Percentiles rank a stretch among this genome's conserved stretches.
These are phyloP conservation scores for Goffeauzyma gilvescens DNA, from an alignment of 768 basidiomycete genomes.

Conservation along the genomic window DNA sequence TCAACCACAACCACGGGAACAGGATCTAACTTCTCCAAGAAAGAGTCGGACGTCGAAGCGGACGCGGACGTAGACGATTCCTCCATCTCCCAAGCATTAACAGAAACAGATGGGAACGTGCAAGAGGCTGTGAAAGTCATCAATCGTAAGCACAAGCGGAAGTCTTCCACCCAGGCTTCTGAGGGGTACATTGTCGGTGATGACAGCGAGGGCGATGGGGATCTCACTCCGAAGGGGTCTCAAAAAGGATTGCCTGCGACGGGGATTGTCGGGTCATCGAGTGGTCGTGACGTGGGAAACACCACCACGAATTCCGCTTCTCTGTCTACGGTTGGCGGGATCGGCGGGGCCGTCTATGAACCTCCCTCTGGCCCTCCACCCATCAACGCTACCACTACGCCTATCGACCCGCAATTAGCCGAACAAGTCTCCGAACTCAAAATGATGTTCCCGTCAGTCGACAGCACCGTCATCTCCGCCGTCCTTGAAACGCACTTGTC, in stretches of 20 bases:
- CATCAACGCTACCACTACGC: background rate
- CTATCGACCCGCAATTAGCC: background rate
- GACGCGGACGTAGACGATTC: conserved; percentile 2
- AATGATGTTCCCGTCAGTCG: conserved; percentile 28
- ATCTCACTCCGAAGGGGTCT: background rate
- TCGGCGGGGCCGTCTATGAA: too few species aligned
- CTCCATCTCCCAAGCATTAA: background rate
- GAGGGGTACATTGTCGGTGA: background rate
- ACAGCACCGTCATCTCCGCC: conserved; percentile 25
- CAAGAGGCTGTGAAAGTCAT: conserved; percentile 2
- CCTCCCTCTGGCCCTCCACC: conserved; percentile 20
- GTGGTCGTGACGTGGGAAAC: background rate
- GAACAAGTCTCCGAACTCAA: conserved; percentile 3
- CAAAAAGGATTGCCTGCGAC: too few species aligned
- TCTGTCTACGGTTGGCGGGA: conserved; percentile 45
- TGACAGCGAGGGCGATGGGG: background rate
- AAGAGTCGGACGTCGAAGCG: too few species aligned
- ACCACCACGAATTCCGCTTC: conserved; percentile 40
- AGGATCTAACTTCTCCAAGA: too few species aligned
- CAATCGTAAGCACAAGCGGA: background rate
- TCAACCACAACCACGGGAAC: too few species aligned
- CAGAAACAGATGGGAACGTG: conserved; percentile 4
- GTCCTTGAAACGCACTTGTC: conserved; percentile 22
- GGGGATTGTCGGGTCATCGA: background rate
- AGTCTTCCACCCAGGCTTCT: background rate